Evolutionary conservation across 208 protist genomes (phyloP).

Genomic region (Leishmania major): DNA sequence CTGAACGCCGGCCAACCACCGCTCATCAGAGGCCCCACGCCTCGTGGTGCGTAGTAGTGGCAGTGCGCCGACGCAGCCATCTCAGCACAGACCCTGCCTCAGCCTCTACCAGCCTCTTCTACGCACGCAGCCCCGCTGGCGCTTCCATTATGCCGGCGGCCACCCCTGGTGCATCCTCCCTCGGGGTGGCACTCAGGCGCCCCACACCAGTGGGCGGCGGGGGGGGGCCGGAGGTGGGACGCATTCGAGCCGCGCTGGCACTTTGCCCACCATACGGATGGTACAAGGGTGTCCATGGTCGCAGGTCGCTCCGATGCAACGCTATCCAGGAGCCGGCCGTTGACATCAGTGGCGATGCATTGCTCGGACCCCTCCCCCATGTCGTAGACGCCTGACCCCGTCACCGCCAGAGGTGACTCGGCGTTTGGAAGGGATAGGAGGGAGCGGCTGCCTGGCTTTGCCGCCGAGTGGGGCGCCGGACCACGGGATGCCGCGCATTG

Average conservation of each 20-base stretch:
- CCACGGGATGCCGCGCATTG: background rate
- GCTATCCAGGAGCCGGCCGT: background rate
- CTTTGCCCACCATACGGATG: background rate
- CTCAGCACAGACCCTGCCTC: background rate
- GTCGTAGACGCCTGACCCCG: background rate
- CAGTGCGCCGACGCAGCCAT: background rate
- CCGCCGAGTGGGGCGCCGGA: background rate
- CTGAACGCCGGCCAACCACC: background rate
- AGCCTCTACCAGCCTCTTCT: background rate
- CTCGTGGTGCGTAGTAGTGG: background rate
- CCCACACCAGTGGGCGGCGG: background rate
- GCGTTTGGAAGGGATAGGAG: background rate
- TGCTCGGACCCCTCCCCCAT: background rate
- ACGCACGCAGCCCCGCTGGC: background rate
- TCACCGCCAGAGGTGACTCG: background rate
- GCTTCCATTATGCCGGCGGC: background rate
- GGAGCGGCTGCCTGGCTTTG: background rate
- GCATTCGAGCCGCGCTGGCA: background rate
- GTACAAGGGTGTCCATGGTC: background rate
- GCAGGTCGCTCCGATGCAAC: background rate
- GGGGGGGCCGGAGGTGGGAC: background rate
- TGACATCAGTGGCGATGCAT: background rate
- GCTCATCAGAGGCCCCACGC: background rate
- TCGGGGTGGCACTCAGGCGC: background rate
- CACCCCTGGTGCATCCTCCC: background rate